These are phyloP conservation scores for Zea mays DNA, from an alignment of 176 grass and related monocot species.

Conservation along the genomic window Zm-B73-REFERENCE-NAM-5.0 NC_050102.1:115526501-115527000, in stretches of 20 bases:
- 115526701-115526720: constrained; percentile 65
- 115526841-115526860: too few relatives aligned
- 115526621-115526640: neutral
- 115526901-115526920: neutral
- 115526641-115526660: neutral
- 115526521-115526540: constrained; percentile 89
- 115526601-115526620: neutral
- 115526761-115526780: constrained; percentile 73
- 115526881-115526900: neutral
- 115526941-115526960: constrained; percentile 51
- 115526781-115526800: constrained; percentile 68
- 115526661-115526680: neutral
- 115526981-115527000: constrained; percentile 4
- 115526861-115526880: neutral
- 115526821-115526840: neutral
- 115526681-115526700: constrained; percentile 43
- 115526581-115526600: constrained; percentile 69
- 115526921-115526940: constrained; percentile 64
- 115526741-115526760: constrained; percentile 65
- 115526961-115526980: constrained; percentile 48
- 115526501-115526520: constrained; percentile 89
- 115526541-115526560: constrained; percentile 82
- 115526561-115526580: constrained; percentile 88
- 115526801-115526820: constrained; percentile 42
- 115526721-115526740: constrained; percentile 53